Evolutionary conservation across 2,329 filamentous ascomycete species (phyloP).

Genomic region (Lasiodiplodia sp.): DNA sequence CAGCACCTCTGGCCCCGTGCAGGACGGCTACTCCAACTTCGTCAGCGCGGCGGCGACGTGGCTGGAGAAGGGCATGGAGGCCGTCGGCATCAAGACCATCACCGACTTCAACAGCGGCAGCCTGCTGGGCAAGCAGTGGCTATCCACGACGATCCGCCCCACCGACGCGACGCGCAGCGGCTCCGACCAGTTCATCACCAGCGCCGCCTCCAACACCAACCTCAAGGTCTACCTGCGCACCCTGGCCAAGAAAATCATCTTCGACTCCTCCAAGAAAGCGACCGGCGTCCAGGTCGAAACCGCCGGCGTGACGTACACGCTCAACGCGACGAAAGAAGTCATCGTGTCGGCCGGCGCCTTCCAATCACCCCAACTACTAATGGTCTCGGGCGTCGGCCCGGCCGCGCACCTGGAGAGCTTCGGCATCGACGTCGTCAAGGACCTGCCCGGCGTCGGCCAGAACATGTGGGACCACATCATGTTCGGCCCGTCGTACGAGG

Average conservation of each 20-base stretch:
- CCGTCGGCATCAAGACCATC: slow-evolving; percentile 34
- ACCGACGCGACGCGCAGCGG: slow-evolving; percentile 36
- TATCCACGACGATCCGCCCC: slow-evolving; percentile 42
- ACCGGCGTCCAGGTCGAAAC: slow-evolving; percentile 36
- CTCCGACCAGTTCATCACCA: slow-evolving; percentile 35
- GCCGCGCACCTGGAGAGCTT: slow-evolving; percentile 32
- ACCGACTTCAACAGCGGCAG: slow-evolving; percentile 38
- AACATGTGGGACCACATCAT: slow-evolving; percentile 42
- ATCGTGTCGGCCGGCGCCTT: slow-evolving; percentile 54
- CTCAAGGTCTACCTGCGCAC: slow-evolving; percentile 42
- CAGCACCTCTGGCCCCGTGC: slow-evolving; percentile 35
- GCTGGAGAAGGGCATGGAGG: slow-evolving; percentile 36
- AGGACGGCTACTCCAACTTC: slow-evolving; percentile 41
- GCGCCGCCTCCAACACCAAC: slow-evolving; percentile 2
- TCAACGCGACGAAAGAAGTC: slow-evolving; percentile 49
- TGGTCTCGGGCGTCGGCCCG: slow-evolving; percentile 48
- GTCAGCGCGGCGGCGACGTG: slow-evolving; percentile 37
- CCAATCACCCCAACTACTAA: slow-evolving; percentile 50
- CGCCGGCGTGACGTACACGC: slow-evolving; percentile 30
- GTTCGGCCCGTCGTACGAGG: slow-evolving; percentile 36
- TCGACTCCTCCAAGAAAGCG: slow-evolving; percentile 38
- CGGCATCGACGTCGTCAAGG: slow-evolving; percentile 36
- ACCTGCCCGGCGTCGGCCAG: slow-evolving; percentile 40
- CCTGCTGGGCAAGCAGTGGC: slow-evolving; percentile 36
- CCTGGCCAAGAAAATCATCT: slow-evolving; percentile 46